These are phyloP conservation scores for Trypanosoma melophagium DNA, from an alignment of 208 protist genomes.

Conservation along the genomic window DNA sequence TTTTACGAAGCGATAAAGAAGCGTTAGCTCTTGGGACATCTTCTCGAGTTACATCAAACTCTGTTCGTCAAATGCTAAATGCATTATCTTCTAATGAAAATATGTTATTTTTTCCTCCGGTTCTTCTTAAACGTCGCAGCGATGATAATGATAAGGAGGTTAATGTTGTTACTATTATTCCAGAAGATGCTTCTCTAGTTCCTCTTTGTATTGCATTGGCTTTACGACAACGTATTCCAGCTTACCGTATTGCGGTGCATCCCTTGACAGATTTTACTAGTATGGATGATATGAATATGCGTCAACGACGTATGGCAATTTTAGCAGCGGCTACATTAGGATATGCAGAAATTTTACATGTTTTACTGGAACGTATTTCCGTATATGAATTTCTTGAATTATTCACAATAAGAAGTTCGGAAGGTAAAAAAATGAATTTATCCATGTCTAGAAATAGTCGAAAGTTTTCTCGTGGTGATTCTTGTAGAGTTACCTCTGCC, in stretches of 20 bases:
- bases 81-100: conserved; percentile 20
- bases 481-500: background rate
- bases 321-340: conserved; percentile 63
- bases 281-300: conserved; percentile 22
- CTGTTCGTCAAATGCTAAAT: conserved; percentile 26
- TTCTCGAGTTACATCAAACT: conserved; percentile 5
- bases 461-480: conserved; percentile 4
- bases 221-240: conserved; percentile 49
- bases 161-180: conserved; percentile 41
- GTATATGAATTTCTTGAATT: conserved; percentile 59
- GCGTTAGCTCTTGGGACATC: conserved; percentile 14
- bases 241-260: conserved; percentile 62
- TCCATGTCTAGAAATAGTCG: background rate
- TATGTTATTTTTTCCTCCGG: conserved; percentile 52
- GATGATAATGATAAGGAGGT: conserved; percentile 34
- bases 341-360: conserved; percentile 65
- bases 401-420: conserved; percentile 40
- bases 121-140: conserved; percentile 53
- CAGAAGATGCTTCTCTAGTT: conserved; percentile 48
- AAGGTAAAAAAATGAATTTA: background rate
- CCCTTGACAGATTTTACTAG: conserved; percentile 56
- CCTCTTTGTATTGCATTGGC: conserved; percentile 66
- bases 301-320: conserved; percentile 55
- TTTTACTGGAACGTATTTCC: conserved; percentile 67
- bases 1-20: conserved; percentile 3